Base-by-base conservation (phyloP, 2,329 filamentous ascomycete species). In the Tolypocladium pustulatum region DNA sequence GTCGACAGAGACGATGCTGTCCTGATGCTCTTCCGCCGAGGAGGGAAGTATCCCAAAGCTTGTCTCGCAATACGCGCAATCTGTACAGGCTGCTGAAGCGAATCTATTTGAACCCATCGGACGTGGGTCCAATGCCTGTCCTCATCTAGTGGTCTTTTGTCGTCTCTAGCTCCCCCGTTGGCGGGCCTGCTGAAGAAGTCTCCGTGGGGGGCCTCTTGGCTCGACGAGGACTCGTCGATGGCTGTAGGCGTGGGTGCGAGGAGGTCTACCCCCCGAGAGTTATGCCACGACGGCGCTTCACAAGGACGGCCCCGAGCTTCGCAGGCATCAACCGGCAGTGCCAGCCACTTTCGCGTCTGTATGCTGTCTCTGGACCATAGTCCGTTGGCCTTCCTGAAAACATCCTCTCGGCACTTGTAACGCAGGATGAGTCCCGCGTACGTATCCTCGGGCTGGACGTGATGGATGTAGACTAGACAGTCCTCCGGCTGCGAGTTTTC, bases 321-420 rank as follows among this genome's bases (percentile, higher is more conserved):
- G 71, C 93, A 97, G 46, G 90, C 88, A 71, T 96, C 92, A 5
- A 97, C 90, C 0, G 94, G 94, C 57, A 99, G 76, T 10, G 92
- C 81, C 20, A 99, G 81, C 63, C 84, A 87, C 67, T 90, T 90
- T 60, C 92, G 86, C 54, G 86, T 84, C 70, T 97, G 93, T 40
- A 97, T 88, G 62, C 85, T 91, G 69, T 97, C 94, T 63, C 91
- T 90, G 8, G 91, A 90, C 94, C 94, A 99, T 67, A 99, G 85
- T 13, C 94, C 85, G 70, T 99, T 99, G 43, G 91, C 86, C 70
- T 90, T 94, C 60, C 90, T 83, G 64, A 99, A 86, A 2, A 88
- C 82, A 54, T 92, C 88, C 58, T 91, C 86, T 62, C 89, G 84
- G 71, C 93, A 97, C 66, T 90, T 88, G 73, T 95, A 99, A 66